A percentile compares a stretch with the other conserved stretches of the same genome.
phyloP scores from a whole-genome alignment of 2,329 filamentous ascomycete species.

The Aspergillus sp. region DNA sequence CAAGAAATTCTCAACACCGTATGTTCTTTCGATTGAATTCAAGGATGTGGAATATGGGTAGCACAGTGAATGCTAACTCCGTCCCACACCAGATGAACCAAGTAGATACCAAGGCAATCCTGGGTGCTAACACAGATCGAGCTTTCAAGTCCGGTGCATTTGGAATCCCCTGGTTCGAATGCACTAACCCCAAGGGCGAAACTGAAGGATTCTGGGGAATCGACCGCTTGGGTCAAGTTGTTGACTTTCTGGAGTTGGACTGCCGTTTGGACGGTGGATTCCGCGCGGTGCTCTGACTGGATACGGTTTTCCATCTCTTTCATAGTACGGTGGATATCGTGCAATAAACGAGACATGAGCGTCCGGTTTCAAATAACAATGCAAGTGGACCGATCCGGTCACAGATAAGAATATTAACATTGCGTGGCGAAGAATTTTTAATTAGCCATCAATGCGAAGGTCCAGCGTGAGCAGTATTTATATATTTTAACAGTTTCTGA shows the following conservation, averaged over 20 bases:
- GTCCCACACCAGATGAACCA: slow-evolving; percentile 21
- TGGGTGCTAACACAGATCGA: slow-evolving; percentile 51
- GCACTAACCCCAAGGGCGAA: slow-evolving; percentile 53
- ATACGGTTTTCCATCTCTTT: neutral
- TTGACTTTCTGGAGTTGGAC: slow-evolving; percentile 54
- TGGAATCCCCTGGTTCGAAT: slow-evolving; percentile 61
- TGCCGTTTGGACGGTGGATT: slow-evolving; percentile 28
- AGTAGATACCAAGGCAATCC: slow-evolving; percentile 46
- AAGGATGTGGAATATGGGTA: neutral
- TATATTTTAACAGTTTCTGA: no score
- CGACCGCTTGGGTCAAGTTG: slow-evolving; percentile 58
- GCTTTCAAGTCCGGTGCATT: slow-evolving; percentile 58
- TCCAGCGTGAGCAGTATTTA: no score
- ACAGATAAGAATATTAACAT: no score
- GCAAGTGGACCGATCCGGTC: no score
- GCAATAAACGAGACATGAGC: neutral
- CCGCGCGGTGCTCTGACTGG: slow-evolving; percentile 25
- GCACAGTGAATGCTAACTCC: neutral
- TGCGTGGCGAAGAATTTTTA: no score
- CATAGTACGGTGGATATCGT: neutral
- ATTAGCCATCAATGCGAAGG: no score
- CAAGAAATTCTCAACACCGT: slow-evolving; percentile 44
- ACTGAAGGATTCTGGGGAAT: slow-evolving; percentile 60
- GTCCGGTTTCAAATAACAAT: no score
- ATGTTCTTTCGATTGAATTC: slow-evolving; percentile 9